Base-by-base conservation (phyloP, 2,329 filamentous ascomycete species). In the Exophiala sideris region DNA sequence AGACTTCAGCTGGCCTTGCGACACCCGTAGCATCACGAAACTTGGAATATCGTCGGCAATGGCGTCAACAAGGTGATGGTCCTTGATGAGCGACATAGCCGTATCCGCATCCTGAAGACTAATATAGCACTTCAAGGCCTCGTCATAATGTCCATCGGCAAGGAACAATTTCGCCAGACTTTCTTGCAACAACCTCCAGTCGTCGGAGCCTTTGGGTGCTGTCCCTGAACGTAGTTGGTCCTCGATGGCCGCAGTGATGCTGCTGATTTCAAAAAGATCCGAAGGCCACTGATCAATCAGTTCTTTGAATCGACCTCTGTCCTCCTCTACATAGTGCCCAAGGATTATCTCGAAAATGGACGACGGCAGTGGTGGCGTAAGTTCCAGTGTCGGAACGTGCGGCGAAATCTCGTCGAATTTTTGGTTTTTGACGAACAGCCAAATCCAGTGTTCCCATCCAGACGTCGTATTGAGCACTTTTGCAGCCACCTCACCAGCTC, bases 371-470 rank as follows among this genome's bases (percentile, higher is more conserved):
- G 89, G 86, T 6, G 91, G 91, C 24, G 82, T 82, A 68, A 95
- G 79, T n/a, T 85, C 83, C 49, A 85, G 81, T 1, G 82, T 84
- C 0, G 94, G 94, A 29, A 99, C 88, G 65, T 87, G 85, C 34
- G 87, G 81, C 4, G 88, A 87, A 57, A 99, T 96, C 63, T 96
- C 91, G 67, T 96, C 89, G 64, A 95, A 90, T 66, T 85, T 90
- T 60, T 89, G 82, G 2, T 88, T 87, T 38, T 90, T 87, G 6
- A 91, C 89, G 72, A 99, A 99, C 0, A 83, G 86, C 83, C 88
- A 95, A 4, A 95, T 87, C 91, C 92, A 97, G 65, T 95, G 89
- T 72, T 97, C 91, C 94, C 94, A 99, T 62, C 87, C 79, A 45
- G 87, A 79, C 1, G 90, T 84, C 1, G 86, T 89, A 40, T 84